These are phyloP conservation scores for Phytophthora foliorum DNA, from an alignment of 352 stramenopile species.

Conservation along the genomic window DNA sequence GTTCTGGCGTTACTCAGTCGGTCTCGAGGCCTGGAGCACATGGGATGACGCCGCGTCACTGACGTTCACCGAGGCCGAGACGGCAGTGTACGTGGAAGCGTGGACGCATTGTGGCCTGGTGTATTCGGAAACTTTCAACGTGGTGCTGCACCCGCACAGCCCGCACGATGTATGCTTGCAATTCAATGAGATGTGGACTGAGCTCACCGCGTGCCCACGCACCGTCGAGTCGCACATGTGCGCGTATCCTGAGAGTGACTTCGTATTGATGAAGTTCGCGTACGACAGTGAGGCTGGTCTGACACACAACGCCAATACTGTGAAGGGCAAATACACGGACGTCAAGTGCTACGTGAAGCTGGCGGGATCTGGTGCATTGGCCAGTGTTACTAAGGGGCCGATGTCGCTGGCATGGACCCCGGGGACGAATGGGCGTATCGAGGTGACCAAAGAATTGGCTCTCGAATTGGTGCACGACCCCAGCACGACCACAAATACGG, in stretches of 20 bases:
- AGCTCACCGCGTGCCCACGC: constrained; percentile 10
- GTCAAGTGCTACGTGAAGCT: constrained; percentile 37
- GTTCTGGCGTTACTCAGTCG: constrained; percentile 66
- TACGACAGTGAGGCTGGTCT: constrained; percentile 19
- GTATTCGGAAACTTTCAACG: constrained; percentile 31
- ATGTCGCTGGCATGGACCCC: constrained; percentile 1
- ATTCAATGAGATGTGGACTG: constrained; percentile 28
- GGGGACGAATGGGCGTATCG: background rate
- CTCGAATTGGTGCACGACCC: constrained; percentile 18
- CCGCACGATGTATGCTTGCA: constrained; percentile 4
- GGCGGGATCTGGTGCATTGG: constrained; percentile 1
- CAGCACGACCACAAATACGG: constrained; percentile 9
- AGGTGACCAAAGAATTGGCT: constrained; percentile 19
- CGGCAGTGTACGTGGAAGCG: constrained; percentile 54
- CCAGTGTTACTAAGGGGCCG: background rate
- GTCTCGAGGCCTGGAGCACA: constrained; percentile 12
- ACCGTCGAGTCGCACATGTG: constrained; percentile 20
- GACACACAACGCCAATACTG: constrained; percentile 11
- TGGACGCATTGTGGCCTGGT: constrained; percentile 63
- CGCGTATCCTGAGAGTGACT: constrained; percentile 32
- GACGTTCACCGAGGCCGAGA: constrained; percentile 40
- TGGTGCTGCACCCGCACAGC: constrained; percentile 52
- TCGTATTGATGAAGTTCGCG: constrained; percentile 25
- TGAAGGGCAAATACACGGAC: constrained; percentile 36
- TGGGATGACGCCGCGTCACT: constrained; percentile 13